Evolutionary conservation across 176 grass and related monocot species (phyloP), one percentile per base, ranked within the genome.

Genomic region (Secale cereale): DNA sequence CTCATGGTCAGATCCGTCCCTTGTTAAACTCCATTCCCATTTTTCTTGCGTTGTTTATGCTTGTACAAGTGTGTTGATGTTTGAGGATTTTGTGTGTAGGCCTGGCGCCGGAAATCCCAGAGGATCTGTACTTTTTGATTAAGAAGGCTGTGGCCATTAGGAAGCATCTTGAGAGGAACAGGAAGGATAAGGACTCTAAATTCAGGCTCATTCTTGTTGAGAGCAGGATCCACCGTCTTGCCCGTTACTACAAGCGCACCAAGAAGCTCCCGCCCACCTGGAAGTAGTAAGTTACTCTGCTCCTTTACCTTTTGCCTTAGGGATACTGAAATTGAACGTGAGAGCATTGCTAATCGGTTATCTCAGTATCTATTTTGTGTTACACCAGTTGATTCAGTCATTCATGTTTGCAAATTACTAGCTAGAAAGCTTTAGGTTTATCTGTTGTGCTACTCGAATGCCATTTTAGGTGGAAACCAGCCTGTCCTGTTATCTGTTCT

Each of bases 191-290:
- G 86, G 94, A 97, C 27, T 94, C 92, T 32, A 97, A 97, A 64
- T 97, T 97, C 85, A 86, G 94, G 79, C 82, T 97, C 26, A 97
- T 97, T 76, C 91, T 97, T 82, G 94, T 97, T 56, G 94, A 97
- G 92, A 94, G 91, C 87, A 94, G 94, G 87, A 97, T 97, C 50
- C 94, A 97, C 70, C 94, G 94, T 72, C 89, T 97, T 19, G 94
- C 94, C 26, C 94, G 94, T 80, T 97, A 97, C 89, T 97, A 97
- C 92, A 97, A 97, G 89, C 88, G 94, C 77, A 97, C 94, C 83
- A 97, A 97, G 87, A 97, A 97, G 87, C 94, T 97, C 41, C 94
- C 94, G 1, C 92, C 94, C 5, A 91, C 91, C 75, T 97, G 94
- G 94, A 97, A 97, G 79, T 97, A 97, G 92, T 97, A 85, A 97